Percentiles rank a stretch among this genome's conserved stretches.
Evolutionary conservation across 176 grass and related monocot species (phyloP).

Genomic region (Rhynchospora pubera): DNA sequence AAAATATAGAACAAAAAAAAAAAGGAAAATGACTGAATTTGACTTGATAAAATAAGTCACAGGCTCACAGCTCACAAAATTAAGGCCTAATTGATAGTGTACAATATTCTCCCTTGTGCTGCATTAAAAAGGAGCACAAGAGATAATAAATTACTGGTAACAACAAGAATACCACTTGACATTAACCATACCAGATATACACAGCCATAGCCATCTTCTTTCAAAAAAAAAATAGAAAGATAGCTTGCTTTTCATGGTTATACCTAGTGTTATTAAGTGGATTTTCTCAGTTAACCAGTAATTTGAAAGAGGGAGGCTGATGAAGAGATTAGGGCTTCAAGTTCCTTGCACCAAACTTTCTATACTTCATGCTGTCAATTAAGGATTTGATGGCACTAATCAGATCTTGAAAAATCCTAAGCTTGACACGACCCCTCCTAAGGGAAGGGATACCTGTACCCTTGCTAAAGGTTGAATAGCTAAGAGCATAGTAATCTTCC

Average conservation of each 20-base stretch:
- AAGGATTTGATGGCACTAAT: neutral
- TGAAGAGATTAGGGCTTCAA: neutral
- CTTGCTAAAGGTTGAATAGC: neutral
- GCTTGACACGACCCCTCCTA: slow-evolving; percentile 12
- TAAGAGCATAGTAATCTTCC: neutral
- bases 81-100: neutral
- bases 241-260: neutral
- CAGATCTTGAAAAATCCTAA: slow-evolving; percentile 18
- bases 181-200: slow-evolving; percentile 4
- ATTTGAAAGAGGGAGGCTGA: neutral
- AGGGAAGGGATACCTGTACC: neutral
- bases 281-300: neutral
- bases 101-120: neutral
- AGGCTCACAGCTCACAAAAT: neutral
- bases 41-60: neutral
- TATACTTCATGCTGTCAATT: neutral
- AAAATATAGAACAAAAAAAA: neutral
- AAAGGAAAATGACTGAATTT: neutral
- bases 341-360: neutral
- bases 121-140: neutral
- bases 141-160: neutral
- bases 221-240: slow-evolving; percentile 8
- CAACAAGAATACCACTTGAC: neutral
- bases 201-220: neutral
- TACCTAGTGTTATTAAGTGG: neutral